Evolutionary conservation across 1,139 yeast genomes (phyloP).

Genomic region (Meyerozyma elateridarum): DNA sequence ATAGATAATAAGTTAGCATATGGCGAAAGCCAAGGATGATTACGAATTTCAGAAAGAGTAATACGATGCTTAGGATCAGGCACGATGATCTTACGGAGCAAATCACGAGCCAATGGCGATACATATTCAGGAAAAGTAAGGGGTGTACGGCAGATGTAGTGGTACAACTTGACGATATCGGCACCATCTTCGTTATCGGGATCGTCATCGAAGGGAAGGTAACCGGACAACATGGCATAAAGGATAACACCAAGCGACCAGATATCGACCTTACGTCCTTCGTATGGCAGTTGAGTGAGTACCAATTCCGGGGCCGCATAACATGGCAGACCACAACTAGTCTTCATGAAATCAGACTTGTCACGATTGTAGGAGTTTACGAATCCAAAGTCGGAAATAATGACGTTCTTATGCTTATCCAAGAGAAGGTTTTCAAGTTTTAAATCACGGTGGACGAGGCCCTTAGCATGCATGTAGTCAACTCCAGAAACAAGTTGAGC

Average conservation of each 20-base stretch:
- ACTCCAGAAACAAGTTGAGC: constrained; percentile 94
- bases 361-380: constrained; percentile 77
- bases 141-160: constrained; percentile 86
- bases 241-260: constrained; percentile 97
- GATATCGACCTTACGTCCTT: constrained; percentile 91
- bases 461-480: constrained; percentile 80
- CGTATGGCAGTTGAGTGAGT: constrained; percentile 79
- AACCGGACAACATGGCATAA: constrained; percentile 96
- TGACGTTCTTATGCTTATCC: constrained; percentile 75
- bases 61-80: constrained; percentile 83
- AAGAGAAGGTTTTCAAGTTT: constrained; percentile 68
- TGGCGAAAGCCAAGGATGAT: constrained; percentile 83
- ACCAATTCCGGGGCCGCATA: constrained; percentile 98
- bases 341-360: constrained; percentile 78
- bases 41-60: constrained; percentile 60
- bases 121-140: constrained; percentile 94
- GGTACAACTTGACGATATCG: constrained; percentile 85
- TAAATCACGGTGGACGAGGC: constrained; percentile 77
- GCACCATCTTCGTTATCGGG: constrained; percentile 95
- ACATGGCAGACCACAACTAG: constrained; percentile 97
- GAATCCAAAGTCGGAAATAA: constrained; percentile 83
- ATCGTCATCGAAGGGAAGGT: constrained; percentile 96
- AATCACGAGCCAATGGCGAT: constrained; percentile 86
- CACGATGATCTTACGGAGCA: constrained; percentile 77
- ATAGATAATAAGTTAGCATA: constrained; percentile 79